These are phyloP conservation scores for Myriosclerotinia duriaeana DNA, from an alignment of 2,329 filamentous ascomycete genomes.

Conservation along the genomic window DNA sequence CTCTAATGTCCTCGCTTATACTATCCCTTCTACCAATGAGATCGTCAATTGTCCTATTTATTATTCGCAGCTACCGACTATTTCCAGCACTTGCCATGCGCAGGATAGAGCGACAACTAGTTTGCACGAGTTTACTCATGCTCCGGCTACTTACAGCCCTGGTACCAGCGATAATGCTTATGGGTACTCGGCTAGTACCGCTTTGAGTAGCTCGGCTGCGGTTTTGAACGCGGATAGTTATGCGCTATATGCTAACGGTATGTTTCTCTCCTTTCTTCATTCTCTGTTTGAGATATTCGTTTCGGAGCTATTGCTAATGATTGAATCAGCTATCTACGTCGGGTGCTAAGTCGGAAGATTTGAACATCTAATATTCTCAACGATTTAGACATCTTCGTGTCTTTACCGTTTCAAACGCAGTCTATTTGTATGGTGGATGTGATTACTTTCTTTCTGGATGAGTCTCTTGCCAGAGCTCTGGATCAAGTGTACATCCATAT, in stretches of 20 bases:
- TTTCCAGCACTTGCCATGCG: constrained; percentile 55
- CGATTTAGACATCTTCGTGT: neutral
- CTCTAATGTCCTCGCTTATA: constrained; percentile 58
- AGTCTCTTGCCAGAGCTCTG: neutral
- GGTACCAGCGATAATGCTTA: constrained; percentile 60
- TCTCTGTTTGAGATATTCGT: rapidly evolving
- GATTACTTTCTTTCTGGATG: neutral
- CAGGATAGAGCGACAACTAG: constrained; percentile 66
- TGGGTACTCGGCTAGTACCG: constrained; percentile 52
- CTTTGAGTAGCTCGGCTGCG: constrained; percentile 51
- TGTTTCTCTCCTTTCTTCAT: neutral
- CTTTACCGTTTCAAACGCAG: neutral
- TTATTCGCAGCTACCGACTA: constrained; percentile 54
- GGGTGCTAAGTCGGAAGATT: constrained; percentile 8
- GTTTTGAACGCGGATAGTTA: constrained; percentile 62
- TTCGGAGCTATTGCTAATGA: neutral
- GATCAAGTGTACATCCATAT: neutral
- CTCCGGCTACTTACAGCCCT: constrained; percentile 51
- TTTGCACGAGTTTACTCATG: constrained; percentile 66
- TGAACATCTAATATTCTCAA: neutral
- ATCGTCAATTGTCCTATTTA: constrained; percentile 63
- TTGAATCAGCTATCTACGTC: constrained; percentile 8
- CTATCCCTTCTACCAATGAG: constrained; percentile 52
- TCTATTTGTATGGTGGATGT: neutral
- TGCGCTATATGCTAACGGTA: constrained; percentile 23